phyloP scores from a whole-genome alignment of 768 basidiomycete genomes.

The Russula griseocarnosa region DNA sequence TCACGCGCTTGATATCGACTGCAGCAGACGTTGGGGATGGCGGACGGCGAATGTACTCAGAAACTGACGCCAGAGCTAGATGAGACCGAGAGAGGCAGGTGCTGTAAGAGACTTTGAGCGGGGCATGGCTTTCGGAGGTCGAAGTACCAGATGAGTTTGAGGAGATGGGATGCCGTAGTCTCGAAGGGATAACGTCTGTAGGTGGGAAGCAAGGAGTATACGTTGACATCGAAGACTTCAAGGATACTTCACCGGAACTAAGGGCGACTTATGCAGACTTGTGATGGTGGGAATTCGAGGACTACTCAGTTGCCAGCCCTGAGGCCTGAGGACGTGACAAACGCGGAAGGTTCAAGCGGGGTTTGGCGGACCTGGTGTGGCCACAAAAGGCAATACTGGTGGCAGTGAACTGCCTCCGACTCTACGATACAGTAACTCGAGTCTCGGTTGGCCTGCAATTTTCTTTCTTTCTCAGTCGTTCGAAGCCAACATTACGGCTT shows the following conservation, averaged over 20 bases:
- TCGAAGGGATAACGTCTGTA: neutral
- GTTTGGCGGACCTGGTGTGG: neutral
- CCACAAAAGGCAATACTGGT: constrained; percentile 6
- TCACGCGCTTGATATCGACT: constrained; percentile 6
- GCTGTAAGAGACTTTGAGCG: constrained; percentile 6
- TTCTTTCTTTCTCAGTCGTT: neutral
- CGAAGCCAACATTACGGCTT: neutral
- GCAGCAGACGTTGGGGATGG: constrained; percentile 20
- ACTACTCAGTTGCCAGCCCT: too few species aligned
- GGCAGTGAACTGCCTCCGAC: neutral
- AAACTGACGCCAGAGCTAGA: constrained; percentile 20
- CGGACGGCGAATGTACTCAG: constrained; percentile 7
- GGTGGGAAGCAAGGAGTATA: constrained; percentile 23
- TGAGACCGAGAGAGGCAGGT: constrained; percentile 13
- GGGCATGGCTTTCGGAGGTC: neutral
- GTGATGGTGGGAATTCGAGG: too few species aligned
- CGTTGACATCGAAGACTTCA: constrained; percentile 5
- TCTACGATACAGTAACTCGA: too few species aligned
- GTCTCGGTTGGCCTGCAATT: neutral
- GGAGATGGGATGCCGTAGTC: neutral
- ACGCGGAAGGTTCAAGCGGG: neutral
- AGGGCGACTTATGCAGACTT: neutral
- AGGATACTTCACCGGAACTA: neutral
- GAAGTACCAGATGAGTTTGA: constrained; percentile 3
- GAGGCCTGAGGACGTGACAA: neutral